These are phyloP conservation scores for Spongospora subterranea DNA, from an alignment of 208 protist genomes.

Conservation along the genomic window DNA sequence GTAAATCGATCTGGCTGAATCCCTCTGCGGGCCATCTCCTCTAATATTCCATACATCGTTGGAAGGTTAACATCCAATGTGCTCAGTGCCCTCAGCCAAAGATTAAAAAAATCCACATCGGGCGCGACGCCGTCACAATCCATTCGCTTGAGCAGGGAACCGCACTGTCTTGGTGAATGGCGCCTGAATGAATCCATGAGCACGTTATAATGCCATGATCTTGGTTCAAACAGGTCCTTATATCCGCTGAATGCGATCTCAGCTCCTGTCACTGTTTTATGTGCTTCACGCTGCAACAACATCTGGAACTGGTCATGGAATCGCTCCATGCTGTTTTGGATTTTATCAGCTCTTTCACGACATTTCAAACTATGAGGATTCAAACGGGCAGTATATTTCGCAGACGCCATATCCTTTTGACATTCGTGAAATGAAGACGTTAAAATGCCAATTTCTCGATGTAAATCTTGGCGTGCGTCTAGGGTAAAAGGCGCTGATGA, in stretches of 20 bases:
- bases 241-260: constrained; percentile 18
- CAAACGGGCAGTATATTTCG: background rate
- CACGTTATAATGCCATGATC: constrained; percentile 37
- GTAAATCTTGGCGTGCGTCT: background rate
- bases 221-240: constrained; percentile 3
- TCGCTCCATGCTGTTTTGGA: background rate
- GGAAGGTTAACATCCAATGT: background rate
- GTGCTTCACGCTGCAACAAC: constrained; percentile 41
- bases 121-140: background rate
- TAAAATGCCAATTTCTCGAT: background rate
- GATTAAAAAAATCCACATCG: constrained; percentile 45
- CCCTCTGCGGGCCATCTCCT: background rate
- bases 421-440: constrained; percentile 28
- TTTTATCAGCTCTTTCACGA: background rate
- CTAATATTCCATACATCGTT: background rate
- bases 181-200: constrained; percentile 5
- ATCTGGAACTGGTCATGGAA: constrained; percentile 53
- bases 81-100: background rate
- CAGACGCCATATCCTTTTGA: constrained; percentile 13
- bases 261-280: background rate
- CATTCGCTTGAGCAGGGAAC: background rate
- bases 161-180: constrained; percentile 35
- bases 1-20: background rate
- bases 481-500: background rate
- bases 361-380: background rate